phyloP scores from a whole-genome alignment of 352 stramenopile genomes.

The Globisporangium echinulatum region DNA sequence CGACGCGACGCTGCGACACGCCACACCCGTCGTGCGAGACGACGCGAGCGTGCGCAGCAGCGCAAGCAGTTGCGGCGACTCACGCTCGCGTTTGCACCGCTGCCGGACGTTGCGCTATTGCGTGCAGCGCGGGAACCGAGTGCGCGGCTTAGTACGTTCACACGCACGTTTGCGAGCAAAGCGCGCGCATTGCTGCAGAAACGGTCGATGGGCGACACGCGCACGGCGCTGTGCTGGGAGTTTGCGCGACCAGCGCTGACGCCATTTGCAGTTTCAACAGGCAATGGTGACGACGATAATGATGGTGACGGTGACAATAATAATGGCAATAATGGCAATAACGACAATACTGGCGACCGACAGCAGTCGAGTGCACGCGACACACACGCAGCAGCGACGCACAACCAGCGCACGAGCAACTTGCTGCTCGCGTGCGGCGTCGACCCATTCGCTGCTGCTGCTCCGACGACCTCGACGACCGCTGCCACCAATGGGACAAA shows the following conservation, averaged over 20 bases:
- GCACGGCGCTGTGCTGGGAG: constrained; percentile 50
- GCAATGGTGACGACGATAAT: neutral
- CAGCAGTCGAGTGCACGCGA: neutral
- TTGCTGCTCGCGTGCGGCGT: constrained; percentile 5
- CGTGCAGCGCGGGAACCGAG: constrained; percentile 37
- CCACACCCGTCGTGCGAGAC: constrained; percentile 19
- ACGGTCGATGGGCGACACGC: constrained; percentile 47
- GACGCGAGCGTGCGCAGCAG: constrained; percentile 19
- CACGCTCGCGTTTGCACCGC: constrained; percentile 21
- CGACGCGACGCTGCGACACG: constrained; percentile 4
- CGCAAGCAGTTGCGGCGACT: constrained; percentile 18
- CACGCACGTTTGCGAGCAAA: constrained; percentile 49
- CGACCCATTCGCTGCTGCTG: neutral
- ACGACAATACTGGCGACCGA: too few relatives aligned
- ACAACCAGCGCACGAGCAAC: constrained; percentile 16
- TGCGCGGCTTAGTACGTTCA: constrained; percentile 37
- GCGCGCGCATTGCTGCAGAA: constrained; percentile 40
- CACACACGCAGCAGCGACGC: constrained; percentile 10
- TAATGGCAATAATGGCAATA: neutral
- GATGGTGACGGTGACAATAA: neutral
- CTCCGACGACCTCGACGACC: neutral
- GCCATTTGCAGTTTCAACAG: neutral
- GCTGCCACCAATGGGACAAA: neutral
- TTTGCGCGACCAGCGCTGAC: constrained; percentile 36
- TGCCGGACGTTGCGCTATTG: constrained; percentile 36